Percentiles rank a stretch among this genome's conserved stretches.
phyloP scores from a whole-genome alignment of 345 rosid species.

The Eucalyptus dawsonii region DNA sequence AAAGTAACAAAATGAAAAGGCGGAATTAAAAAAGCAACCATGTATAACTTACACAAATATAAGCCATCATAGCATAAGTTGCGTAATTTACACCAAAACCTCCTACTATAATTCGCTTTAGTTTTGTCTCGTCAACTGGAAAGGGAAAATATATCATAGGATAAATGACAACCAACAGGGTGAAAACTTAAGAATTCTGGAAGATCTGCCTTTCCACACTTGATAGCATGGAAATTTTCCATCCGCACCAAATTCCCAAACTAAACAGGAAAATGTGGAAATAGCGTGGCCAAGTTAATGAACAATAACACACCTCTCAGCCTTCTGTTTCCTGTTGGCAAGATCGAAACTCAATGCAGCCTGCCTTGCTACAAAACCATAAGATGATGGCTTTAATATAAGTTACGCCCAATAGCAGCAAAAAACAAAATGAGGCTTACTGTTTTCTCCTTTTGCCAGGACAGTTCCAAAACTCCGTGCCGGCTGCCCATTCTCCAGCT shows the following conservation, averaged over 20 bases:
- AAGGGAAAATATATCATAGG: no score
- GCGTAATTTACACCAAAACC: no score
- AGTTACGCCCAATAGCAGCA: not conserved
- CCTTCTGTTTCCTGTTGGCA: constrained; percentile 33
- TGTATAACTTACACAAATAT: no score
- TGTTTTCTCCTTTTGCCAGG: constrained; percentile 40
- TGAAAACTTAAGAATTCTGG: not conserved
- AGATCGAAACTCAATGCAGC: constrained; percentile 17
- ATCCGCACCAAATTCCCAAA: not conserved
- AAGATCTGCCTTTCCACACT: not conserved
- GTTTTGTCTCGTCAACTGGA: no score
- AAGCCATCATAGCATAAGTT: no score
- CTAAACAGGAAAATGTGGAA: not conserved
- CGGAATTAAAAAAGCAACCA: not conserved
- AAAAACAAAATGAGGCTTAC: constrained; percentile 16
- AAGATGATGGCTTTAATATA: not conserved
- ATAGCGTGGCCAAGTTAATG: not conserved
- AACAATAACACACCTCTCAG: constrained; percentile 29
- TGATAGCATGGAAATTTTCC: not conserved
- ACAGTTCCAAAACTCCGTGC: constrained; percentile 75
- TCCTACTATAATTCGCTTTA: no score
- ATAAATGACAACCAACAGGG: no score
- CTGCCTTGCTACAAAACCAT: constrained; percentile 29
- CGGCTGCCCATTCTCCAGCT: constrained; percentile 35
- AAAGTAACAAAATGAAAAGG: not conserved